Evolutionary conservation across 2,329 filamentous ascomycete genomes (phyloP), one percentile per base, ranked within the genome.

Genomic region (Amauroascus verrucosus): DNA sequence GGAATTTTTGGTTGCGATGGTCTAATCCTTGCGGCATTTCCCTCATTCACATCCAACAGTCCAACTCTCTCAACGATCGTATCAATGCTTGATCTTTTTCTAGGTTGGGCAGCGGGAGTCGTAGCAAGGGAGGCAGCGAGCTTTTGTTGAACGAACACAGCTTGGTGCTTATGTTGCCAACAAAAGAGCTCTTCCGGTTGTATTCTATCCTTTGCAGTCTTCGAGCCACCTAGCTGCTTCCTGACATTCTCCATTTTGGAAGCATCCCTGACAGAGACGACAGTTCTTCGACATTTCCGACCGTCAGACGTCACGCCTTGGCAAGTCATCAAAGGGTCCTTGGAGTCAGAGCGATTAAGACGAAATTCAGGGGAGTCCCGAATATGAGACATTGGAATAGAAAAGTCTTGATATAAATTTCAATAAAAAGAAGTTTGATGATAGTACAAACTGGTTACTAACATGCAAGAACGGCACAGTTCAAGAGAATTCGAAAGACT

Each of bases 91-190:
- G 82, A 84, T 49, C 86, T 77, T 54, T 80, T 75, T 60, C 83
- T 78, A 51, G 84, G 68, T 3, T 83, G 79, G 6, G 80, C 76
- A 3, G 77, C 1, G 11, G 38, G 74, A 5, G 66, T 7, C 76
- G 75, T 54, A 67, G 63, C 32, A 6, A 16, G 14, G 26, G 32
- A 8, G 9, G 28, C 33, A 11, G 30, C 37, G n/a, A n/a, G n/a
- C 20, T 37, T 51, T 11, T 24, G 24, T 26, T 32, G 43, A 18
- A 60, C 66, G 64, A 53, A 62, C 13, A 72, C 65, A 2, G 88
- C 88, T 69, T 98, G 93, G 54, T 93, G 88, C 66, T 87, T 90
- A 73, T 98, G 93, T 67, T 96, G 89, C 85, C 87, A 95, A 75
- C 91, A 97, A 71, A 89, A 96, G 48, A 84, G 78, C 58, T 57